phyloP scores from a whole-genome alignment of 805 yeast species.

The Yarrowia sp. region DNA sequence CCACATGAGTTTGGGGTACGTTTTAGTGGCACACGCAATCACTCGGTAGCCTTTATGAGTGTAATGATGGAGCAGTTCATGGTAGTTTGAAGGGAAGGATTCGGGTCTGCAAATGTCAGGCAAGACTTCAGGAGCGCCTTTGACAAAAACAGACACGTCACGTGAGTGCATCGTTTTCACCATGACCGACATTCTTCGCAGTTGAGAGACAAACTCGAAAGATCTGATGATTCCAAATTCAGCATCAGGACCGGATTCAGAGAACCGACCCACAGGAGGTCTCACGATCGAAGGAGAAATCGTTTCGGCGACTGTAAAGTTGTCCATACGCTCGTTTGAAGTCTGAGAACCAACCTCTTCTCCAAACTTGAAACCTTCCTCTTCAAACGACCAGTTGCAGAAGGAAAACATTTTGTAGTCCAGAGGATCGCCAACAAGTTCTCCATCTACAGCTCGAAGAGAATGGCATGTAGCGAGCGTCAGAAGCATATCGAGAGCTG shows the following conservation, averaged over 20 bases:
- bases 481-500: conserved; percentile 39
- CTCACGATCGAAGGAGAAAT: conserved; percentile 22
- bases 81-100: conserved; percentile 71
- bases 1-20: conserved; percentile 46
- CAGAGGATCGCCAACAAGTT: conserved; percentile 87
- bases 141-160: conserved; percentile 59
- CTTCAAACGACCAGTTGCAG: conserved; percentile 72
- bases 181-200: conserved; percentile 89
- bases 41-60: conserved; percentile 95
- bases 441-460: conserved; percentile 71
- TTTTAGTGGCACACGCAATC: conserved; percentile 84
- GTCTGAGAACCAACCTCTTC: conserved; percentile 25
- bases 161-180: conserved; percentile 43
- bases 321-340: conserved; percentile 22
- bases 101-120: conserved; percentile 68
- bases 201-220: conserved; percentile 79
- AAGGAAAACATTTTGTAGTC: conserved; percentile 93
- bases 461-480: conserved; percentile 85
- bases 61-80: conserved; percentile 71
- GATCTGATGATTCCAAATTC: conserved; percentile 47
- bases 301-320: conserved; percentile 13
- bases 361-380: conserved; percentile 46
- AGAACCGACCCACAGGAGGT: conserved; percentile 9
- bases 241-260: background rate
- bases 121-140: conserved; percentile 98